Evolutionary conservation across 2,329 filamentous ascomycete genomes (phyloP).

Genomic region (Drechmeria coniospora): DNA sequence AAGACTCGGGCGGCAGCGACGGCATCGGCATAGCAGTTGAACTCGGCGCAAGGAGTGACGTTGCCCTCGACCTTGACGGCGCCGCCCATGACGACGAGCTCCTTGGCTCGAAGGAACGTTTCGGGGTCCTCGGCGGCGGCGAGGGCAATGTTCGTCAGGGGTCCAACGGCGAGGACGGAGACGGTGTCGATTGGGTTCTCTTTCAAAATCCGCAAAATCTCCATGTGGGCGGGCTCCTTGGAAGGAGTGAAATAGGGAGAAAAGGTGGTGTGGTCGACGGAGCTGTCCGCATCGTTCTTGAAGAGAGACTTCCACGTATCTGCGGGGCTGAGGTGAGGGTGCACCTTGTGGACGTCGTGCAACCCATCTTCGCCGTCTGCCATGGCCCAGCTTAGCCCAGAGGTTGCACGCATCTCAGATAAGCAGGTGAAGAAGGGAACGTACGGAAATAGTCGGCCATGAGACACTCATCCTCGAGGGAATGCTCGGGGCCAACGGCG

Average conservation of each 20-base stretch:
- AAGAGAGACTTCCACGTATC: slow-evolving; percentile 63
- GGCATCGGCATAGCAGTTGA: slow-evolving; percentile 87
- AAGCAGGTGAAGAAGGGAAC: slow-evolving; percentile 14
- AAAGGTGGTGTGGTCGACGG: slow-evolving; percentile 27
- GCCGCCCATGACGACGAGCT: slow-evolving; percentile 92
- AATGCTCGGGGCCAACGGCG: slow-evolving; percentile 73
- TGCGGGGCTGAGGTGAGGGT: slow-evolving; percentile 59
- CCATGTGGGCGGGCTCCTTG: slow-evolving; percentile 56
- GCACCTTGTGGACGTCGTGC: slow-evolving; percentile 58
- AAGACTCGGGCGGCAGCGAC: slow-evolving; percentile 63
- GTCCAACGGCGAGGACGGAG: slow-evolving; percentile 80
- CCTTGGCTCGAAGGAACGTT: slow-evolving; percentile 75
- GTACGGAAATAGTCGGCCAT: slow-evolving; percentile 78
- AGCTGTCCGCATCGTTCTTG: slow-evolving; percentile 13
- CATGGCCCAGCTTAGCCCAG: slow-evolving; percentile 3
- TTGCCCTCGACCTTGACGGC: slow-evolving; percentile 70
- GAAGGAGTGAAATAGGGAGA: slow-evolving; percentile 61
- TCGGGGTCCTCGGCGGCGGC: slow-evolving; percentile 81
- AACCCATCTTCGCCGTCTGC: slow-evolving; percentile 62
- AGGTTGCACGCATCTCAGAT: neutral
- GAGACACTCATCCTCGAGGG: slow-evolving; percentile 68
- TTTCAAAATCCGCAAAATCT: slow-evolving; percentile 74
- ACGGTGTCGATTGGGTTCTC: slow-evolving; percentile 74
- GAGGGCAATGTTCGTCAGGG: slow-evolving; percentile 82
- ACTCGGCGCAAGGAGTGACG: slow-evolving; percentile 73